phyloP scores from a whole-genome alignment of 176 grass and related monocot species.

The Tillandsia fasciculata region DNA sequence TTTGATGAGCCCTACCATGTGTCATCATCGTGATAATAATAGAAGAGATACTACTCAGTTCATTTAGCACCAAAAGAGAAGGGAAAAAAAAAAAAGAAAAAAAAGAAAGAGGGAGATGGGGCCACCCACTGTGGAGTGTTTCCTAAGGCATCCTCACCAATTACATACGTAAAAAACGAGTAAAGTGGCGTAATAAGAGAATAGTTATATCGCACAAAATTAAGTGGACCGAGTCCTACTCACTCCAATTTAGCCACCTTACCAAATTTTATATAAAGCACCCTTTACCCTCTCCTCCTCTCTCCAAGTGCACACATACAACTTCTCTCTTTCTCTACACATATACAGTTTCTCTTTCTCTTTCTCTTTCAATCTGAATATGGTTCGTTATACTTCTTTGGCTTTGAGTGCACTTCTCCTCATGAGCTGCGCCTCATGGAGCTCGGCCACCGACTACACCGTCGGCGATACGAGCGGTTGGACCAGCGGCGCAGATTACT shows the following conservation, averaged over 20 bases:
- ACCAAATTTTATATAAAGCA: background rate
- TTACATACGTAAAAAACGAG: background rate
- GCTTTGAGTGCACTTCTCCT: slow-evolving; percentile 41
- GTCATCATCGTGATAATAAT: background rate
- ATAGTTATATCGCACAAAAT: background rate
- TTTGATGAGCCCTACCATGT: background rate
- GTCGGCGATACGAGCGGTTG: slow-evolving; percentile 69
- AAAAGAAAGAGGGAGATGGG: background rate
- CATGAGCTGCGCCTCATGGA: slow-evolving; percentile 26
- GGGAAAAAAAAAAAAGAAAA: background rate
- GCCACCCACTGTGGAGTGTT: background rate
- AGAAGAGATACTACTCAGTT: background rate
- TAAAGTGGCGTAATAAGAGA: background rate
- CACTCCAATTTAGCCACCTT: background rate
- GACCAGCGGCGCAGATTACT: slow-evolving; percentile 49
- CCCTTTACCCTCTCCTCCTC: background rate
- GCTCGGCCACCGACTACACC: slow-evolving; percentile 46
- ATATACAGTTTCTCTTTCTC: background rate
- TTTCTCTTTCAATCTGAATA: background rate
- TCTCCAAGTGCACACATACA: background rate
- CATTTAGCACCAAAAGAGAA: background rate
- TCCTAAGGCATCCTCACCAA: background rate
- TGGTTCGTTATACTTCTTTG: slow-evolving; percentile 33
- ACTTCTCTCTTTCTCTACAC: background rate
- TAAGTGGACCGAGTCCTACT: slow-evolving; percentile 1